Base-by-base conservation (phyloP, 2,329 filamentous ascomycete species). In the Monosporascus sp. region DNA sequence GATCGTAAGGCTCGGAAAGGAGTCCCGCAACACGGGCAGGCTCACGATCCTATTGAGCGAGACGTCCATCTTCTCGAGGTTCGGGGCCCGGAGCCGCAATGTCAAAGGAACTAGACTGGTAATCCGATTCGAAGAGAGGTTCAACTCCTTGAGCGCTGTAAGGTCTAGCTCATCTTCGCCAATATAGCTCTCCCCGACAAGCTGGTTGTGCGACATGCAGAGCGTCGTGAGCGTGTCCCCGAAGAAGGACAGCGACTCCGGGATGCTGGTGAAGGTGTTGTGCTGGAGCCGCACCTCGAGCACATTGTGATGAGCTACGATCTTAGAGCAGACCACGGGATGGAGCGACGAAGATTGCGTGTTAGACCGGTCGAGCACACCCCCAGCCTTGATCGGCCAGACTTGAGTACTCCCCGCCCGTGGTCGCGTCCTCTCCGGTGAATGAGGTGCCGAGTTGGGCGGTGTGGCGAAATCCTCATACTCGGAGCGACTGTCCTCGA, bases 11-110 rank as follows among this genome's bases (percentile, higher is more conserved):
- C 75, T 78, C 0, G 91, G 89, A 66, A 91, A 97, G 1, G 73
- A 74, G 7, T 79, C 72, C 51, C 85, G 85, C 7, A 96, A 73
- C 3, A 67, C 60, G 0, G 92, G 89, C 0, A 97, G 75, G 0
- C 80, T 79, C 1, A 84, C 80, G 31, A 97, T 73, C n/a, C 88
- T 85, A 67, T 97, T 97, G 58, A 87, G 81, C 24, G 88, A 91
- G 7, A 95, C 78, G 65, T 97, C 89, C 1, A 97, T 77, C 60
- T 87, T 88, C 51, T 87, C 82, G 7, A 97, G 78, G 7, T 73
- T 76, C 0, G 91, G 91, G 0, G 92, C 91, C n/a, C 80, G 77
- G 5, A 97, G 78, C 58, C 84, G 75, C 5, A 76, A 71, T 3
- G 83, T 78, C 17, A 97, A 72, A 0, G 87, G 82, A 1, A 80